Evolutionary conservation across 768 basidiomycete genomes (phyloP).

Genomic region (Boletus coccyginus): DNA sequence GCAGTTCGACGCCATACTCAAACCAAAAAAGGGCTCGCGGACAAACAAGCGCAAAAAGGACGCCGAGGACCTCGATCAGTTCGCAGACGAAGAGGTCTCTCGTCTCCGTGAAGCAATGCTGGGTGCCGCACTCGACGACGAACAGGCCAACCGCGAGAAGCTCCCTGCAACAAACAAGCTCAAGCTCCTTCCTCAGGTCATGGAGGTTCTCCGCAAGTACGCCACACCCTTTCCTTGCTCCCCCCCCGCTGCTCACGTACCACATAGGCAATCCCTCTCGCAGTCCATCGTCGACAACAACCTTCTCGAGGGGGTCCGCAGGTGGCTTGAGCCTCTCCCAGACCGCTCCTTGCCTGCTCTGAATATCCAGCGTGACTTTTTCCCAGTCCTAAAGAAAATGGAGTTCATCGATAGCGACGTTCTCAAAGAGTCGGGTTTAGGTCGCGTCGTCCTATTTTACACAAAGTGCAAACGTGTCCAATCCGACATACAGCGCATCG

Average conservation of each 20-base stretch:
- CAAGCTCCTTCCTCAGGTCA: constrained; percentile 80
- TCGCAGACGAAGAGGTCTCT: constrained; percentile 89
- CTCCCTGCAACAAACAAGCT: constrained; percentile 84
- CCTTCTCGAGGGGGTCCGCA: constrained; percentile 81
- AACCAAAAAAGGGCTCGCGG: constrained; percentile 67
- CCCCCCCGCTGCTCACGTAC: neutral
- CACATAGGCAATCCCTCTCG: constrained; percentile 72
- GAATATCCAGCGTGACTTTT: constrained; percentile 93
- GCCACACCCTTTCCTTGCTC: constrained; percentile 15
- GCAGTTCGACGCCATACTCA: constrained; percentile 84
- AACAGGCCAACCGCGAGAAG: constrained; percentile 74
- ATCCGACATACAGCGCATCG: constrained; percentile 74
- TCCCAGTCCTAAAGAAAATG: constrained; percentile 82
- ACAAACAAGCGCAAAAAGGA: constrained; percentile 73
- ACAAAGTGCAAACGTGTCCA: constrained; percentile 92
- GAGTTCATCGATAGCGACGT: constrained; percentile 87
- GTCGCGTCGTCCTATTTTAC: constrained; percentile 91
- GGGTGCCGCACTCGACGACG: constrained; percentile 80
- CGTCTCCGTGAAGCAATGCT: constrained; percentile 89
- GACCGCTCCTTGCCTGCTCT: constrained; percentile 91
- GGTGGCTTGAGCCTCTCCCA: constrained; percentile 93
- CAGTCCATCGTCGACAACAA: constrained; percentile 96
- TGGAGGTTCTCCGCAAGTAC: constrained; percentile 91
- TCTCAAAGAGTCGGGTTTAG: constrained; percentile 88
- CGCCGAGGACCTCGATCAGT: constrained; percentile 79